These are phyloP conservation scores for Pholiota microspora DNA, from an alignment of 768 basidiomycete species.

Conservation along the genomic window DNA sequence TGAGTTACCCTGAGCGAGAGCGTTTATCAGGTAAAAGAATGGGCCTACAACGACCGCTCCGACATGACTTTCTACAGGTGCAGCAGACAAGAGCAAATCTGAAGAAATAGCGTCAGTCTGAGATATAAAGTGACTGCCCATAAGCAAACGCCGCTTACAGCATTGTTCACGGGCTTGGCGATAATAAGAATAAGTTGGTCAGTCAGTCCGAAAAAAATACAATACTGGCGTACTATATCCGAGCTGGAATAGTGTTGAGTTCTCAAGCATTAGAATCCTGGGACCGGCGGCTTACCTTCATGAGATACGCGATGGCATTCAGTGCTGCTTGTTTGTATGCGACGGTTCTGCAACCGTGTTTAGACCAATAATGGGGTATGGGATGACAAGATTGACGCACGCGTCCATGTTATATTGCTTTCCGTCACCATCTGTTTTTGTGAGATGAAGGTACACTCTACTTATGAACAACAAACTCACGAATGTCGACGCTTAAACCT, in stretches of 20 bases:
- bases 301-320: slow-evolving; percentile 71
- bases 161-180: slow-evolving; percentile 70
- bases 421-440: slow-evolving; percentile 58
- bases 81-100: slow-evolving; percentile 69
- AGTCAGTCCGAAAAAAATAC: neutral
- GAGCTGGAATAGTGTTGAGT: slow-evolving; percentile 39
- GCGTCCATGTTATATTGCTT: slow-evolving; percentile 80
- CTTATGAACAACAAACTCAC: slow-evolving; percentile 31
- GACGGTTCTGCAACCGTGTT: slow-evolving; percentile 47
- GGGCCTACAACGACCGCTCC: slow-evolving; percentile 65
- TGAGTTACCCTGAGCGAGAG: neutral
- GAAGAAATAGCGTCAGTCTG: neutral
- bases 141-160: no score
- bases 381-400: slow-evolving; percentile 29
- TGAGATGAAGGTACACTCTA: slow-evolving; percentile 1
- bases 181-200: neutral
- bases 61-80: slow-evolving; percentile 68
- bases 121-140: neutral
- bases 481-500: slow-evolving; percentile 70
- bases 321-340: slow-evolving; percentile 81
- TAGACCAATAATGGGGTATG: neutral
- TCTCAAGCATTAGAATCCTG: neutral
- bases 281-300: slow-evolving; percentile 42
- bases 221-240: slow-evolving; percentile 59
- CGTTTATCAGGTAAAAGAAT: slow-evolving; percentile 1